Evolutionary conservation across 306 rosid species (phyloP).

Genomic region (Medicago ruthenica): DNA sequence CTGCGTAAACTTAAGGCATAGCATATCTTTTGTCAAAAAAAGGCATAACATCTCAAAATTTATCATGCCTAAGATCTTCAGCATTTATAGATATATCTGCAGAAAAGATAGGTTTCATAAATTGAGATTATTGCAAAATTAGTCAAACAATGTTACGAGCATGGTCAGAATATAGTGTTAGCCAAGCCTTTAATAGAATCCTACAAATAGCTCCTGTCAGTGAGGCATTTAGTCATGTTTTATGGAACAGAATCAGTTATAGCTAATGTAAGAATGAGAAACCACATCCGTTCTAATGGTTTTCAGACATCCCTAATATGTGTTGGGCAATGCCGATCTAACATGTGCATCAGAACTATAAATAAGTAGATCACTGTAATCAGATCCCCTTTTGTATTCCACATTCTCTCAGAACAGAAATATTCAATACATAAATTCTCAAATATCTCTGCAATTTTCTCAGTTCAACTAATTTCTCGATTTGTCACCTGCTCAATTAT

Average conservation of each 20-base stretch:
- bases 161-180: conserved; percentile 4
- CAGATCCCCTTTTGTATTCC: conserved; percentile 2
- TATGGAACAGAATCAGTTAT: conserved; percentile 1
- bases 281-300: neutral
- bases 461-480: conserved; percentile 5
- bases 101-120: conserved; percentile 36
- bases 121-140: conserved; percentile 15
- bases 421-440: conserved; percentile 3
- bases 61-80: conserved; percentile 6
- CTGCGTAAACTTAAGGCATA: conserved; percentile 5
- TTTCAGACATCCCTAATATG: conserved; percentile 14
- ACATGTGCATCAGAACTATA: neutral
- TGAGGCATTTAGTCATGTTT: neutral
- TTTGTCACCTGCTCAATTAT: neutral
- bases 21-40: neutral
- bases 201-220: conserved; percentile 3
- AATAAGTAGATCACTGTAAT: conserved; percentile 1
- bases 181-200: neutral
- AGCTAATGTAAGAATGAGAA: neutral
- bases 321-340: neutral
- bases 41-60: conserved; percentile 12
- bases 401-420: neutral
- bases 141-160: conserved; percentile 13
- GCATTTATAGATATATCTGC: conserved; percentile 32
- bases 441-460: neutral